Percentiles rank a stretch among this genome's conserved stretches.
phyloP scores from a whole-genome alignment of 176 grass and related monocot genomes.

The Poa pratensis region DNA sequence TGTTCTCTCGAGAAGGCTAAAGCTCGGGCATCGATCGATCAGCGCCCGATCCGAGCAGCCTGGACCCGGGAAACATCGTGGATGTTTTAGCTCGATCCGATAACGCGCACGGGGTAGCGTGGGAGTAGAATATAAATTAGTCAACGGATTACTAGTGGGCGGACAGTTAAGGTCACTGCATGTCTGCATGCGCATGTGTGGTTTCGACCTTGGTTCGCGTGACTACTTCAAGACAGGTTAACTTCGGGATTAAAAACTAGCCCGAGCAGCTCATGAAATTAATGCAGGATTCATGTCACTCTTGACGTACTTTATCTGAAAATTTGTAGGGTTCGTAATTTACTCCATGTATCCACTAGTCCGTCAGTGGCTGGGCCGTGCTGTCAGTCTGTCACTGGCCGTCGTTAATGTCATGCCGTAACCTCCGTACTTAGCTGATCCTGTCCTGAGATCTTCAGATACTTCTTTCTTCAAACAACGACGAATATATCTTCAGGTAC shows the following conservation, averaged over 20 bases:
- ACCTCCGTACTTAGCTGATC: too few species aligned
- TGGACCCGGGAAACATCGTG: neutral
- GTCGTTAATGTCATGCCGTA: too few species aligned
- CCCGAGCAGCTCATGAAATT: neutral
- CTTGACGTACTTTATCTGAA: neutral
- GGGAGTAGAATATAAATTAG: neutral
- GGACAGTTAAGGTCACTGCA: neutral
- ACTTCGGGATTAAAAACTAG: too few species aligned
- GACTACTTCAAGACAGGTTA: neutral
- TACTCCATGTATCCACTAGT: too few species aligned
- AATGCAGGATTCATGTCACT: conserved; percentile 14
- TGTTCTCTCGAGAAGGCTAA: too few species aligned
- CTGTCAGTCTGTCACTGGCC: too few species aligned
- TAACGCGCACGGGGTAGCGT: too few species aligned
- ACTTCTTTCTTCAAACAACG: too few species aligned
- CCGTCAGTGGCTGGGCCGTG: too few species aligned
- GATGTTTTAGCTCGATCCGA: conserved; percentile 17
- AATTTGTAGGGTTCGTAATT: too few species aligned
- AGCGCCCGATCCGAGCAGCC: neutral
- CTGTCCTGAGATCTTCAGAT: too few species aligned
- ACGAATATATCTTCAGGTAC: too few species aligned
- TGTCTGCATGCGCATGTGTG: conserved; percentile 23
- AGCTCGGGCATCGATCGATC: neutral
- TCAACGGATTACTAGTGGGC: neutral
- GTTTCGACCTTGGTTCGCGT: conserved; percentile 42